A percentile compares a stretch with the other conserved stretches of the same genome.
These are phyloP conservation scores for Piromyces finnis DNA, from an alignment of 192 early-diverging fungal genomes.

Conservation along the genomic window DNA sequence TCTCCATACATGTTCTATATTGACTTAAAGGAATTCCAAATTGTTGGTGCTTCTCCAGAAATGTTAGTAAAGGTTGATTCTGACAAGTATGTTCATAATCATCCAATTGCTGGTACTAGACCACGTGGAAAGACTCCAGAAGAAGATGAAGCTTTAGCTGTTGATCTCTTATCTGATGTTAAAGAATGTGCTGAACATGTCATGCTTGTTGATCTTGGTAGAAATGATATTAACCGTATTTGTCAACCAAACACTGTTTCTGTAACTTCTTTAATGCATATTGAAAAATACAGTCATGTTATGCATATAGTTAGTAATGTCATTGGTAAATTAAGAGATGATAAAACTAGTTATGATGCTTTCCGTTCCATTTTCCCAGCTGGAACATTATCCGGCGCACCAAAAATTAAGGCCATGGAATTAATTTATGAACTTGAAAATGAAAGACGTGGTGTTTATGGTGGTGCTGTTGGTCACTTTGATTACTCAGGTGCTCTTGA, in stretches of 20 bases:
- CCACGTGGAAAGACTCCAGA: conserved; percentile 67
- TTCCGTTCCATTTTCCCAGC: conserved; percentile 97
- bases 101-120: conserved; percentile 96
- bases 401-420: conserved; percentile 94
- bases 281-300: conserved; percentile 92
- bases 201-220: conserved; percentile 97
- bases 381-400: conserved; percentile 94
- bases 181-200: conserved; percentile 98
- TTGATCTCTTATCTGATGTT: conserved; percentile 72
- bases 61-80: conserved; percentile 87
- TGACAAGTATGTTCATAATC: conserved; percentile 61
- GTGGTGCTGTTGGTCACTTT: conserved; percentile 79
- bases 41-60: conserved; percentile 96
- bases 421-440: conserved; percentile 77
- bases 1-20: conserved; percentile 99
- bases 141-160: conserved; percentile 78
- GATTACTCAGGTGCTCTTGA: conserved; percentile 83
- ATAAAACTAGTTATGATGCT: conserved; percentile 81
- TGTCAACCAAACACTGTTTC: conserved; percentile 82
- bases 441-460: conserved; percentile 81
- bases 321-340: conserved; percentile 69
- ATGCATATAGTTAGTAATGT: conserved; percentile 99
- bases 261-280: conserved; percentile 91
- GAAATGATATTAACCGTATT: conserved; percentile 95
- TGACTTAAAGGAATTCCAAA: conserved; percentile 76